Evolutionary conservation across 1,284 basidiomycete species (phyloP), one percentile per base, ranked within the genome.

Genomic region (Retiboletus flavoniger): DNA sequence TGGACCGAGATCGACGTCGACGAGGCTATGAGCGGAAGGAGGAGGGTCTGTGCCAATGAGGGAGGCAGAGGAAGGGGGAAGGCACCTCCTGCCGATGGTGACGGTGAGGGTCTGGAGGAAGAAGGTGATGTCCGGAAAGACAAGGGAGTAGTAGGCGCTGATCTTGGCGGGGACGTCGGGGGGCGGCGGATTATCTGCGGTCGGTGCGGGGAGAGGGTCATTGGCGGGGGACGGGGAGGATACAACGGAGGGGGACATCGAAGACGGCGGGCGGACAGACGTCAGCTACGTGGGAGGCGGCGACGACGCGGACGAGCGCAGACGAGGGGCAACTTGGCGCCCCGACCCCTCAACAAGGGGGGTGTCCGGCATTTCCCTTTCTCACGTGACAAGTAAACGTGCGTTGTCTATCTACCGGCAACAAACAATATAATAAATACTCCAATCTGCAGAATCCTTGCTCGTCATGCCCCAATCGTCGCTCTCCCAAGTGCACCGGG

Each of bases 1-100:
- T 1, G 93, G 89, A 4, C 97, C 97, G 6, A 99, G 84, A 75
- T 99, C 97, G 43, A 99, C 93, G 67, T 99, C 97, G 43, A 95
- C 91, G 52, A 82, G 74, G 4, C 71, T 71, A 13, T 56, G 61
- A 11, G 41, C 35, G 16, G 61, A 36, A 19, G 45, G 2, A n/a
- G 53, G 13, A 5, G 28, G 28, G 54, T 81, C 75, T 55, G 65
- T 72, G 72, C 63, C 81, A 66, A 74, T 90, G 67, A 62, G 82
- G 72, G 74, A 87, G 74, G 66, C 81, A 76, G 60, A 75, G 72
- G 74, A 88, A 63, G 71, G 87, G 54, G 78, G 70, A 45, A 75
- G 74, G 59, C 85, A 86, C 63, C 88, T 77, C 38, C 90, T 79
- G 31, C 90, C 91, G 65, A 93, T 91, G 54, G 88, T 87, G 54